A percentile compares a stretch with the other conserved stretches of the same genome.
These are phyloP conservation scores for Tagetes patula DNA, from an alignment of 129 eudicot species.

Conservation along the genomic window DNA sequence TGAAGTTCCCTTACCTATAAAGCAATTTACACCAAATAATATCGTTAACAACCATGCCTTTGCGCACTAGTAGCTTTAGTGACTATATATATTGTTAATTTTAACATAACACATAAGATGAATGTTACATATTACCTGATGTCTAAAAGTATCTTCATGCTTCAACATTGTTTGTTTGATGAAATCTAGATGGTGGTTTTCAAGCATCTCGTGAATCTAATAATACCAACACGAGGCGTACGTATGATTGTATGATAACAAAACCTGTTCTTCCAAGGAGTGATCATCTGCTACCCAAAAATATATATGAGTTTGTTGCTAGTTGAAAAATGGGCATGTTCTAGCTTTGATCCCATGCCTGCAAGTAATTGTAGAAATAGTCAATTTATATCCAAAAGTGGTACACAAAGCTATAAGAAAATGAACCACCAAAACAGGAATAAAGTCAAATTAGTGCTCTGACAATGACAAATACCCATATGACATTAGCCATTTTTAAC, in stretches of 20 bases:
- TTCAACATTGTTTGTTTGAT: constrained; percentile 62
- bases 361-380: constrained; percentile 22
- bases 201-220: constrained; percentile 30
- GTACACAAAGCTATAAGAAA: constrained; percentile 16
- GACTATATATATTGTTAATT: not conserved
- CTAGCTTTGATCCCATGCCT: constrained; percentile 61
- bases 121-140: constrained; percentile 49
- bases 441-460: constrained; percentile 30
- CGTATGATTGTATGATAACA: not conserved
- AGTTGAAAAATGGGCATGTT: constrained; percentile 32
- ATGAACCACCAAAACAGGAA: constrained; percentile 27
- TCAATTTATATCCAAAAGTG: constrained; percentile 35
- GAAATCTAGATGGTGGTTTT: constrained; percentile 36
- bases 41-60: not conserved
- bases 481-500: constrained; percentile 1
- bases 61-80: not conserved
- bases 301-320: constrained; percentile 16
- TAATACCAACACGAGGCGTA: constrained; percentile 3
- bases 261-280: not conserved
- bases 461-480: constrained; percentile 28
- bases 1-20: constrained; percentile 76
- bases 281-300: constrained; percentile 21
- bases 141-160: constrained; percentile 66
- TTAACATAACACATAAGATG: not conserved
- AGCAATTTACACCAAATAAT: constrained; percentile 2